Conservation (phyloP, 257 asterid genomes). For the Jacaranda copaia region DNA sequence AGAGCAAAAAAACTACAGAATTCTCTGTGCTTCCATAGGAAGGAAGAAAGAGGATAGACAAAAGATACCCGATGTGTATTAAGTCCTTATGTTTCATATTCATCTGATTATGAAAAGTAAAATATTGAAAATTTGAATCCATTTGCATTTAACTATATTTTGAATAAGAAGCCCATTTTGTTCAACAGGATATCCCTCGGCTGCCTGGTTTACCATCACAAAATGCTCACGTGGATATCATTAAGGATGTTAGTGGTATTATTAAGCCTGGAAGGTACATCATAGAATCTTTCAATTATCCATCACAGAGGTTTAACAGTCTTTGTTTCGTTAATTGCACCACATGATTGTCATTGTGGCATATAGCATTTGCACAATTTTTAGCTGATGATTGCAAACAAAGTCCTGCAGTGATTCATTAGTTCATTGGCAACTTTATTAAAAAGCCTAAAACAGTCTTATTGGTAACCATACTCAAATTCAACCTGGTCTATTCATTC, state of each 20-base stretch:
- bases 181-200: slow-evolving; percentile 49
- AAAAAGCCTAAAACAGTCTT: too few species aligned
- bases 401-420: too few species aligned
- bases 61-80: not conserved
- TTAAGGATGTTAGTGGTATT: slow-evolving; percentile 54
- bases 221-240: slow-evolving; percentile 49
- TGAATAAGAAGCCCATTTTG: not conserved
- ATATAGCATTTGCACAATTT: too few species aligned
- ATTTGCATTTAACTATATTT: not conserved
- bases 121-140: not conserved
- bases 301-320: too few species aligned
- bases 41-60: not conserved
- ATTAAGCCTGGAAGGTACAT: slow-evolving; percentile 65
- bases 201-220: slow-evolving; percentile 52
- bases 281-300: not conserved
- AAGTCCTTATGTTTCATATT: not conserved
- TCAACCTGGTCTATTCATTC: not conserved
- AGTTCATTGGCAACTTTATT: too few species aligned
- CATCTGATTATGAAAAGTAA: not conserved
- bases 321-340: too few species aligned
- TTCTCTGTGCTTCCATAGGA: not conserved
- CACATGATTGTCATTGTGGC: too few species aligned
- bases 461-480: not conserved
- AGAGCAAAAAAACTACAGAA: not conserved
- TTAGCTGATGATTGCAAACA: too few species aligned